Evolutionary conservation across 2,329 filamentous ascomycete species (phyloP).

Genomic region (Cladosporium sp.): DNA sequence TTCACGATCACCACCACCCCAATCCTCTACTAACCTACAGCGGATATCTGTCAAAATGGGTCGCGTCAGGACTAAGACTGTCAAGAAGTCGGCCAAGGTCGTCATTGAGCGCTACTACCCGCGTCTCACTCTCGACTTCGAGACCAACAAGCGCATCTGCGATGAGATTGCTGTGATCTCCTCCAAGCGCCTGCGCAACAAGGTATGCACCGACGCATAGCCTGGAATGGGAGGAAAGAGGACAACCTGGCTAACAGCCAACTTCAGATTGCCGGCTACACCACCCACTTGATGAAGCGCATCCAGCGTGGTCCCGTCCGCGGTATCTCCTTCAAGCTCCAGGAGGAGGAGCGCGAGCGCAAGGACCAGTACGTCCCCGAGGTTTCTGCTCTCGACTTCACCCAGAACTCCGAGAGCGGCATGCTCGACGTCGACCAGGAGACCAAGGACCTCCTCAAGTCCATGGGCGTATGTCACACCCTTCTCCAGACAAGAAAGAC

Average conservation of each 20-base stretch:
- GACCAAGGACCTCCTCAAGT: conserved; percentile 99
- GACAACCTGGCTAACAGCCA: conserved; percentile 1
- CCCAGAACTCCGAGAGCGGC: conserved; percentile 86
- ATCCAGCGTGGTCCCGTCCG: conserved; percentile 99
- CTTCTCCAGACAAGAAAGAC: not conserved
- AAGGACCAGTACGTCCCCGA: conserved; percentile 99
- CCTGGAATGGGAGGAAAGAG: not conserved
- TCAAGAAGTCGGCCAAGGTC: conserved; percentile 93
- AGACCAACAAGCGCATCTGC: conserved; percentile 99
- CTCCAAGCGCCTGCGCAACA: conserved; percentile 98
- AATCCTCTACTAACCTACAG: conserved; percentile 8
- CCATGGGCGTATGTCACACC: conserved; percentile 77
- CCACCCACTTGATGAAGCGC: conserved; percentile 96
- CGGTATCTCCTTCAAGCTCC: conserved; percentile 99
- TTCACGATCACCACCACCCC: conserved; percentile 10
- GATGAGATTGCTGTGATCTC: conserved; percentile 99
- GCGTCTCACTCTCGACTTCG: conserved; percentile 97
- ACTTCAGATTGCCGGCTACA: conserved; percentile 87
- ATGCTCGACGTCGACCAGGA: conserved; percentile 93
- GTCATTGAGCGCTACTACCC: conserved; percentile 97
- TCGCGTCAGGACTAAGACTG: conserved; percentile 59
- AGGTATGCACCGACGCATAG: conserved; percentile 53
- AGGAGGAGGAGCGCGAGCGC: conserved; percentile 99
- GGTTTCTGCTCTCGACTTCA: conserved; percentile 96
- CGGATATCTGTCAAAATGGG: conserved; percentile 45